Percentiles rank a stretch among this genome's conserved stretches.
These are phyloP conservation scores for Diaporthe longicolla DNA, from an alignment of 2,329 filamentous ascomycete genomes.

Conservation along the genomic window DNA sequence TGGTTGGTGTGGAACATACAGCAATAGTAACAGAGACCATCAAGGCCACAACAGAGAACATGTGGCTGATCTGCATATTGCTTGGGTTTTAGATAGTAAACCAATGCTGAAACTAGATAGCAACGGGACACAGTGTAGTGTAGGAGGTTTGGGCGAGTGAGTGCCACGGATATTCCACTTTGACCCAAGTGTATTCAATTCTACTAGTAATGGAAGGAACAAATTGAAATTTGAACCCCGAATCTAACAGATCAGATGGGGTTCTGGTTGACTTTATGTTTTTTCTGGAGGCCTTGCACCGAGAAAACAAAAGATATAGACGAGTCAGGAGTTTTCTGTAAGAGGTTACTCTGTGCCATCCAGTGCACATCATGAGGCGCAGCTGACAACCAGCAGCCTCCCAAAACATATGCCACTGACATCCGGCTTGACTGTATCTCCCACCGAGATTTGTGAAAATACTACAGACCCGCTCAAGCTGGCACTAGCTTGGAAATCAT, in stretches of 20 bases:
- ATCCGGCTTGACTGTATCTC: neutral
- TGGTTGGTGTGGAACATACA: neutral
- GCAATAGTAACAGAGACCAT: conserved; percentile 16
- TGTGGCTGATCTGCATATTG: conserved; percentile 14
- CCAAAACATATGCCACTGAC: neutral
- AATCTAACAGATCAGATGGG: neutral
- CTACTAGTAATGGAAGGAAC: neutral
- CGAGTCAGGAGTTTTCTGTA: neutral
- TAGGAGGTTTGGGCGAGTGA: neutral
- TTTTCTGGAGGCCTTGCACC: neutral
- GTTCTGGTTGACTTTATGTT: conserved; percentile 1
- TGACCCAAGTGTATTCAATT: too few relatives aligned
- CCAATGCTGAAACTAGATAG: too few relatives aligned
- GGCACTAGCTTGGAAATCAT: neutral
- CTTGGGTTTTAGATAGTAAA: neutral
- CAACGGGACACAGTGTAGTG: neutral
- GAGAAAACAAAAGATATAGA: neutral
- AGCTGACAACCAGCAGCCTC: neutral
- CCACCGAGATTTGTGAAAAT: neutral
- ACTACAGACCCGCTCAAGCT: neutral
- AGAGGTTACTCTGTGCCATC: neutral
- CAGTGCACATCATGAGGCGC: neutral
- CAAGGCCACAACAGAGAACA: neutral
- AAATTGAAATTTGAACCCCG: neutral
- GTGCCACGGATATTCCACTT: too few relatives aligned